A percentile compares a stretch with the other conserved stretches of the same genome.
phyloP scores from a whole-genome alignment of 306 rosid genomes.

The Myrica gale region DNA sequence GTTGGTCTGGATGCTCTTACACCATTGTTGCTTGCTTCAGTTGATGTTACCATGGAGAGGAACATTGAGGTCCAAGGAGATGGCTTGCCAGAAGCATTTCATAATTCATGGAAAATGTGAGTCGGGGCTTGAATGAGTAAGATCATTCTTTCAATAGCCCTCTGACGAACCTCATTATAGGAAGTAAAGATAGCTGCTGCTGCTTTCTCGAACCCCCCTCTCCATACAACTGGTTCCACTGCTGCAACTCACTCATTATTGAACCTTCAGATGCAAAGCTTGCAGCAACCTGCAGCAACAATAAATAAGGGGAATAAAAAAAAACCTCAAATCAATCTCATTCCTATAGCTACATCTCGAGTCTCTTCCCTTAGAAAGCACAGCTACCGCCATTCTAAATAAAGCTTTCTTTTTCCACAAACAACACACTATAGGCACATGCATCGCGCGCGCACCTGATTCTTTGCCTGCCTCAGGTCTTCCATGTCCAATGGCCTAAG shows the following conservation, averaged over 20 bases:
- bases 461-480: constrained; percentile 79
- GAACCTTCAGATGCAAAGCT: constrained; percentile 88
- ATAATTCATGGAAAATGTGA: not conserved
- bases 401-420: not conserved
- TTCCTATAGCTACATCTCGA: not conserved
- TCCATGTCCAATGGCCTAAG: constrained; percentile 83
- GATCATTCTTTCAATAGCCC: not conserved
- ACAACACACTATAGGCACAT: not conserved
- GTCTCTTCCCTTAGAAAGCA: no score
- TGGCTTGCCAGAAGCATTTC: not conserved
- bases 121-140: no score
- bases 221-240: constrained; percentile 85
- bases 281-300: constrained; percentile 64
- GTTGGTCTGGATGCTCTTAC: no score
- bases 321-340: not conserved
- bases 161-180: constrained; percentile 39
- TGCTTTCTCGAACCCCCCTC: constrained; percentile 95
- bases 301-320: constrained; percentile 5
- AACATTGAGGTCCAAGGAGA: not conserved
- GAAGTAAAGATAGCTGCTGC: constrained; percentile 78
- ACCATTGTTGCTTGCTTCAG: not conserved
- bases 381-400: no score
- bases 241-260: constrained; percentile 82
- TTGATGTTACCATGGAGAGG: not conserved
- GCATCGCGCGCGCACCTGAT: constrained; percentile 45